These are phyloP conservation scores for Ganoderma lingzhi DNA, from an alignment of 1,284 basidiomycete species.

Conservation along the genomic window DNA sequence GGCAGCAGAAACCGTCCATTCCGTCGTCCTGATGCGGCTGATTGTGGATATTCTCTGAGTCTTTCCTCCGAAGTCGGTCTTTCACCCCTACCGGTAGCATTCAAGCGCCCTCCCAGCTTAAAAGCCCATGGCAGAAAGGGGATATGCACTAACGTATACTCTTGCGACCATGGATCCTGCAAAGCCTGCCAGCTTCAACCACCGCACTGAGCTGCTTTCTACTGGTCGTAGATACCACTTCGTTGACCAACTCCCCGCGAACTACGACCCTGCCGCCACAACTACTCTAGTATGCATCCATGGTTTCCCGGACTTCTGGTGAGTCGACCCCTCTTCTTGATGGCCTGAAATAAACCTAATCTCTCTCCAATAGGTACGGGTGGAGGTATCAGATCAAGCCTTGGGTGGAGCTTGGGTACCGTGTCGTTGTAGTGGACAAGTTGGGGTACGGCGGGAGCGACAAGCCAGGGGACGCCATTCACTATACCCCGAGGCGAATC, in stretches of 20 bases:
- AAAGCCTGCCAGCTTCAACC: constrained; percentile 60
- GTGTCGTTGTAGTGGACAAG: constrained; percentile 78
- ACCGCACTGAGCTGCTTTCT: constrained; percentile 55
- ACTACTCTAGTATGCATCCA: constrained; percentile 72
- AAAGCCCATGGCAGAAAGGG: constrained; percentile 19
- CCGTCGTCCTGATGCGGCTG: constrained; percentile 24
- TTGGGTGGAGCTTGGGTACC: constrained; percentile 67
- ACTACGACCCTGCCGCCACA: constrained; percentile 48
- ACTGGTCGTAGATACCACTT: constrained; percentile 73
- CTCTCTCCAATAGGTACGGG: constrained; percentile 58
- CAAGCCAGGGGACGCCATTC: constrained; percentile 60
- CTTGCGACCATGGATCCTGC: constrained; percentile 53
- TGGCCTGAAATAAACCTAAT: not conserved
- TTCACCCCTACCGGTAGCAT: constrained; percentile 20
- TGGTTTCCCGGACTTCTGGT: constrained; percentile 79
- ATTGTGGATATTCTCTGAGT: constrained; percentile 21
- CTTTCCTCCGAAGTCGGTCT: constrained; percentile 19
- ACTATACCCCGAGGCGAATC: constrained; percentile 68
- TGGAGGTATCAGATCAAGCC: constrained; percentile 75
- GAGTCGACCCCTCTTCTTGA: constrained; percentile 12
- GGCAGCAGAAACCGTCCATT: not conserved
- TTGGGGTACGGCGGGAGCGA: constrained; percentile 75
- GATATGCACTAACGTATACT: constrained; percentile 6
- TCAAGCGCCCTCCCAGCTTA: constrained; percentile 26
- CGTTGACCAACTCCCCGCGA: constrained; percentile 64